These are phyloP conservation scores for Beta vulgaris DNA, from an alignment of 148 eudicot species.

Conservation along the genomic window DNA sequence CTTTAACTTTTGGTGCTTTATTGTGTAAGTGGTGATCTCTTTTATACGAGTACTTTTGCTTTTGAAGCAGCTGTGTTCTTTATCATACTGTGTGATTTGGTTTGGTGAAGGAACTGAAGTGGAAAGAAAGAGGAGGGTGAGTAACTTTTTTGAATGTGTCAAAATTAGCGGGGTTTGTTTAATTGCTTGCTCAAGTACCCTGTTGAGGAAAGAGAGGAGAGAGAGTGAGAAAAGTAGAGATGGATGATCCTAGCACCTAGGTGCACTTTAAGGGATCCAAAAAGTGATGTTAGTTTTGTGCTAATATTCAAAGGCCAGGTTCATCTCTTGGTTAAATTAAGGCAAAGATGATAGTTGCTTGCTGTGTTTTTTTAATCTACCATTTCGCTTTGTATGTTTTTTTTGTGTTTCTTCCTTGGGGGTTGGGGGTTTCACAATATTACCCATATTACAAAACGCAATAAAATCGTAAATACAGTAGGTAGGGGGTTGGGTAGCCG, in stretches of 20 bases:
- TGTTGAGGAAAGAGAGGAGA: no score
- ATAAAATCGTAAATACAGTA: no score
- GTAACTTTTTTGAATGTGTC: constrained; percentile 29
- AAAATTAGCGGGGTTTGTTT: constrained; percentile 13
- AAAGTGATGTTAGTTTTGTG: neutral
- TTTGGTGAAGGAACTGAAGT: constrained; percentile 13
- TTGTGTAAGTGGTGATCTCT: constrained; percentile 17
- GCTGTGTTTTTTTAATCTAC: no score
- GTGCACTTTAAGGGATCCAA: neutral
- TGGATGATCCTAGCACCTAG: neutral
- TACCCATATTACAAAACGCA: no score
- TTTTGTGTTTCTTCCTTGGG: no score
- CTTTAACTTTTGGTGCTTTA: constrained; percentile 28
- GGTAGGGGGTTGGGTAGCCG: no score
- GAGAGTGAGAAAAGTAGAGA: neutral
- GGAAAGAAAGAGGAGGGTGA: neutral
- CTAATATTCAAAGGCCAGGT: neutral
- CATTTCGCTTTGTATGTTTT: no score
- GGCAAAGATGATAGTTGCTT: no score
- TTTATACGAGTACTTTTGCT: neutral
- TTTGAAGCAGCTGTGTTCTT: neutral
- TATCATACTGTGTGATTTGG: neutral
- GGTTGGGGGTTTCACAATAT: no score
- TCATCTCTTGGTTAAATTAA: no score
- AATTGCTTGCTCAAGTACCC: neutral